These are phyloP conservation scores for Sporothrix humicola DNA, from an alignment of 2,329 filamentous ascomycete species.

Conservation along the genomic window DNA sequence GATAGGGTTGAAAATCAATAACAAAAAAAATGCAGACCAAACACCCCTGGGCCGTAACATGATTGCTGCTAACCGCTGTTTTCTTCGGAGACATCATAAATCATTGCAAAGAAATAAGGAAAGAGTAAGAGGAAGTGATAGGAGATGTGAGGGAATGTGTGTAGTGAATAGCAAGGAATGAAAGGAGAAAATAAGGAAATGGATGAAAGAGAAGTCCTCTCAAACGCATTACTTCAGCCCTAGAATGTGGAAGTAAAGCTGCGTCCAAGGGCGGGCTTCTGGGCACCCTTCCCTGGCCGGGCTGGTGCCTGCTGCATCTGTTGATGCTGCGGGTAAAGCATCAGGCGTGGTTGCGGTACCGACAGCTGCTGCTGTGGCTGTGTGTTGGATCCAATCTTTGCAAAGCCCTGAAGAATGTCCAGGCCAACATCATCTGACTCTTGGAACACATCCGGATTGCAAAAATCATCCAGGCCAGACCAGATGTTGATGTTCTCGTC, in stretches of 20 bases:
- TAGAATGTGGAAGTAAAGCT: slow-evolving; percentile 49
- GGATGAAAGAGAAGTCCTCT: not conserved
- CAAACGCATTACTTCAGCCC: not conserved
- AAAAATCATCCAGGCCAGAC: slow-evolving; percentile 58
- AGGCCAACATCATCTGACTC: slow-evolving; percentile 65
- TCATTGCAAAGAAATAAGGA: slow-evolving; percentile 36
- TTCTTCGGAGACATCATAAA: slow-evolving; percentile 39
- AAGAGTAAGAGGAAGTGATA: slow-evolving; percentile 17
- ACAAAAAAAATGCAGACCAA: slow-evolving; percentile 23
- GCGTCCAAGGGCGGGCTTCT: slow-evolving; percentile 49
- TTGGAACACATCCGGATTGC: slow-evolving; percentile 62
- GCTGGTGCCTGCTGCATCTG: slow-evolving; percentile 34
- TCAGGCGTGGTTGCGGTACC: slow-evolving; percentile 46
- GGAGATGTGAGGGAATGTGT: not conserved
- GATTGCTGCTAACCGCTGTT: slow-evolving; percentile 33
- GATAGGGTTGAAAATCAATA: not conserved
- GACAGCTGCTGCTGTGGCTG: slow-evolving; percentile 39
- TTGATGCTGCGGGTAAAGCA: slow-evolving; percentile 45
- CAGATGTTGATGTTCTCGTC: slow-evolving; percentile 49
- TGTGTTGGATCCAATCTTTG: slow-evolving; percentile 68
- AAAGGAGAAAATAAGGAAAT: not conserved
- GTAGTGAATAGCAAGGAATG: not conserved
- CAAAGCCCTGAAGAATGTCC: slow-evolving; percentile 76
- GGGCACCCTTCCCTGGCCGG: slow-evolving; percentile 31
- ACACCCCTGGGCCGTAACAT: slow-evolving; percentile 25